Conservation (phyloP, 768 basidiomycete species). For the Leccinum olivaceopallidum region DNA sequence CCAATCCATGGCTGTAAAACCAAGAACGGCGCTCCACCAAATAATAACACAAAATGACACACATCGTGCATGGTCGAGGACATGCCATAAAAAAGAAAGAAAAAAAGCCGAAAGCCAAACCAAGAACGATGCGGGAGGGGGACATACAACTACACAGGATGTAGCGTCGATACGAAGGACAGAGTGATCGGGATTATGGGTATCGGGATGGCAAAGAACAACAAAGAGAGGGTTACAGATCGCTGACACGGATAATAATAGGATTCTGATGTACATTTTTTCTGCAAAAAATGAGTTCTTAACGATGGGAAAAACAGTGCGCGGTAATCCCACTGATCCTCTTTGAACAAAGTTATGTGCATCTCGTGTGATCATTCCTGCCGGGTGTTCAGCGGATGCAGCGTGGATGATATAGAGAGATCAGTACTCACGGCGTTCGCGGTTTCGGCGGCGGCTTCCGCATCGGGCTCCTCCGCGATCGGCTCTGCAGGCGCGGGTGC, state of each 20-base stretch:
- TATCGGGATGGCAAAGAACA: conserved; percentile 13
- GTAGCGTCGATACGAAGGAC: conserved; percentile 14
- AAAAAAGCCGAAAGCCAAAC: conserved; percentile 24
- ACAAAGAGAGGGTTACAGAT: conserved; percentile 24
- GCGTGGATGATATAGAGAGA: not conserved
- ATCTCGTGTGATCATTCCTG: conserved; percentile 24
- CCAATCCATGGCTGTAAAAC: conserved; percentile 2
- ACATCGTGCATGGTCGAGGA: conserved; percentile 10
- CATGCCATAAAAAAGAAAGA: conserved; percentile 8
- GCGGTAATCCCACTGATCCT: conserved; percentile 14
- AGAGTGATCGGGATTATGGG: conserved; percentile 15
- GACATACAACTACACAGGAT: conserved; percentile 23
- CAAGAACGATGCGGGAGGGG: conserved; percentile 19
- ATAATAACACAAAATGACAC: conserved; percentile 17
- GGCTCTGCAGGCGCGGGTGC: conserved; percentile 42
- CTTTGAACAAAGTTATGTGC: conserved; percentile 13
- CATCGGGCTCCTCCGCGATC: conserved; percentile 58
- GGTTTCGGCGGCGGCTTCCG: conserved; percentile 41
- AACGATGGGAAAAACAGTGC: conserved; percentile 13
- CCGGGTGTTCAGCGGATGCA: not conserved
- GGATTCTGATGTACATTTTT: conserved; percentile 33
- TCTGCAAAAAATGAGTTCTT: conserved; percentile 24
- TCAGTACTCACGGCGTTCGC: conserved; percentile 30
- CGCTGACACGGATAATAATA: conserved; percentile 36
- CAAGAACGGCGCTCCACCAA: conserved; percentile 12